Evolutionary conservation across 257 asterid genomes (phyloP), one percentile per base, ranked within the genome.

Genomic region (Solanum etuberosum): DNA sequence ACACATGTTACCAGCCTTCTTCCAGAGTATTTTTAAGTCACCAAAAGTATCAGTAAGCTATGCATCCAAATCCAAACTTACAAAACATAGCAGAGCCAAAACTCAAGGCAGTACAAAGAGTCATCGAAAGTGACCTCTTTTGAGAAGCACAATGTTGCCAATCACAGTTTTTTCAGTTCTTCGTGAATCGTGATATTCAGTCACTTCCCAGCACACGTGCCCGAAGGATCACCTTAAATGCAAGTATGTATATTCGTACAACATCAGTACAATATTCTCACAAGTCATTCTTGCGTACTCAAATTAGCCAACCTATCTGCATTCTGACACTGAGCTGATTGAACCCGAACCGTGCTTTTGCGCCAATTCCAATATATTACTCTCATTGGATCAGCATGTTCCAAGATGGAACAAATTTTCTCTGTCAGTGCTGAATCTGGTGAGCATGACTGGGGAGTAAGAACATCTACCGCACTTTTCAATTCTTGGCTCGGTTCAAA

Each of bases 311-410:
- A 14, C 86, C 83, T 73, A 32, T 88, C 91, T 29, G 72, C 57
- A 46, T 85, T 86, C 87, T 13, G 72, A 74, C 31, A 57, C 5
- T 40, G 35, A 87, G 85, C 31, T 87, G 84, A 87, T 87, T 67
- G 90, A 88, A 85, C 83, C 82, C 87, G 72, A 84, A 89, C 43
- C 7, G 70, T 91, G 90, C 86, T 87, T 89, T 86, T 92, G 76
- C 99, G 96, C 99, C 99, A 96, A 90, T 92, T 94, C 99, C 99
- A 96, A 87, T 96, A 96, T 71, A 87, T 94, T 86, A 88, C 92
- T 92, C 99, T 94, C 63, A 93, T 91, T 38, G 98, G 98, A 91
- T 95, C 99, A 83, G 89, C 90, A 83, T 85, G 85, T 89, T 92
- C 93, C 92, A 95, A 90, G 91, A 92, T 77, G 35, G 91, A 91